Percentiles rank a stretch among this genome's conserved stretches.
phyloP scores from a whole-genome alignment of 1,284 basidiomycete genomes.

The Chiua sp. region DNA sequence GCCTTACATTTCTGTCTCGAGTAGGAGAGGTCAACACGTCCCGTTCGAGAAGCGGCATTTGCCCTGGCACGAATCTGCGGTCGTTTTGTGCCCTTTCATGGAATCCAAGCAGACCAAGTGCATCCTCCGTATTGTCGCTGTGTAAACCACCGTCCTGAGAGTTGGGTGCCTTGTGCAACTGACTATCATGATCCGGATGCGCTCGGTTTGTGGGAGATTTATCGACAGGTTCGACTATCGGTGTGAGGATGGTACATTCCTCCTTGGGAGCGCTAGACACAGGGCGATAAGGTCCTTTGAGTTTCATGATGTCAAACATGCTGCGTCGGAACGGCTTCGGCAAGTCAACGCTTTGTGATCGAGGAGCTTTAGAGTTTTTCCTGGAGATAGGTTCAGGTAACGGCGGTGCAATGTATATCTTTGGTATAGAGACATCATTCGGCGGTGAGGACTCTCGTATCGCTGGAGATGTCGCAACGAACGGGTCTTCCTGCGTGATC shows the following conservation, averaged over 20 bases:
- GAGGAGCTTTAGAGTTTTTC: background rate
- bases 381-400: background rate
- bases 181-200: too few species aligned
- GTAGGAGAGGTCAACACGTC: background rate
- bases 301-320: constrained; percentile 35
- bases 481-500: constrained; percentile 30
- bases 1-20: background rate
- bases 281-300: constrained; percentile 13
- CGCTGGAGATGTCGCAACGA: constrained; percentile 10
- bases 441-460: background rate
- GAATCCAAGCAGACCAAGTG: background rate
- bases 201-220: constrained; percentile 1
- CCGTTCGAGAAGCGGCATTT: background rate
- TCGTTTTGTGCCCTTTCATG: background rate
- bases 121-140: background rate
- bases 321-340: constrained; percentile 30
- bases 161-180: background rate
- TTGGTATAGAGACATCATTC: constrained; percentile 3
- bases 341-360: background rate
- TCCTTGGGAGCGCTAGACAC: background rate
- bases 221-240: constrained; percentile 1
- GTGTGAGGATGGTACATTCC: background rate
- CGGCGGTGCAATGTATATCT: constrained; percentile 6
- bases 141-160: constrained; percentile 9
- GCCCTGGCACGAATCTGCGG: background rate